A percentile compares a stretch with the other conserved stretches of the same genome.
phyloP scores from a whole-genome alignment of 495 filamentous ascomycete genomes.

The Astrocystis sublimbata region DNA sequence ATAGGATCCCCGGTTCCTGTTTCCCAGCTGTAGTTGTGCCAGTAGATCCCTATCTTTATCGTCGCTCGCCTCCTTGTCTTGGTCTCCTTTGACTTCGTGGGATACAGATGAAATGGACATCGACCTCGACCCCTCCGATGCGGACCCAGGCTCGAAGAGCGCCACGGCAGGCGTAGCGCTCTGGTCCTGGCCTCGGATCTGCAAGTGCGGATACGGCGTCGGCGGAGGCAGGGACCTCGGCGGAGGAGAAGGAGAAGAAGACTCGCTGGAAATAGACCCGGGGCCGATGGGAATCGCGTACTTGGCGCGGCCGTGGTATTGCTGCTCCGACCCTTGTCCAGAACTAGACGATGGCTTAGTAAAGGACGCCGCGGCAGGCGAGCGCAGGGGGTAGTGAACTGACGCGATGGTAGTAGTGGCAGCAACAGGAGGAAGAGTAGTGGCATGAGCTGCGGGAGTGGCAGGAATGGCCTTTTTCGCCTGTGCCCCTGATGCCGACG shows the following conservation, averaged over 20 bases:
- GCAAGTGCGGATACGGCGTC: not conserved
- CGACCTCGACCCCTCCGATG: not conserved
- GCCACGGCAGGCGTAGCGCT: conserved; percentile 8
- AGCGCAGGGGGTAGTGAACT: conserved; percentile 11
- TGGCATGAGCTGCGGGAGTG: conserved; percentile 7
- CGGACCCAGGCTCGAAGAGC: not conserved
- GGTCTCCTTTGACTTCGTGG: not conserved
- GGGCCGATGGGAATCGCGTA: not conserved
- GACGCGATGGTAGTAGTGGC: not conserved
- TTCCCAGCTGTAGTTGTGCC: no score
- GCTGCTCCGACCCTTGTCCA: not conserved
- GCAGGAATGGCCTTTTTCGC: not conserved
- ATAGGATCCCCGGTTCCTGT: no score
- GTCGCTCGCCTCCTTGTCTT: no score
- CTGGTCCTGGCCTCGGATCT: no score
- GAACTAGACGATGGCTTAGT: not conserved
- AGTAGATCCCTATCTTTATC: no score
- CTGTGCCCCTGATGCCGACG: not conserved
- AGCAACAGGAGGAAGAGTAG: not conserved
- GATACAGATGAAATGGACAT: no score
- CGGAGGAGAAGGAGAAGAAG: no score
- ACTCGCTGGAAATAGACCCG: no score
- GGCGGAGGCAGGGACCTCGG: not conserved
- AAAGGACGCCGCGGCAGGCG: not conserved
- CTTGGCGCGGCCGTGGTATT: not conserved